Percentiles rank a stretch among this genome's conserved stretches.
Evolutionary conservation across 345 rosid genomes (phyloP).

Genomic region (sweet orange (Citrus sinensis)): DVS_A1.0 CM039161.1:21577501-21578000

Average conservation of each 20-base stretch:
- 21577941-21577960: conserved; percentile 58
- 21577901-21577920: conserved; percentile 72
- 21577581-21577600: conserved; percentile 43
- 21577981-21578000: conserved; percentile 74
- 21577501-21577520: conserved; percentile 62
- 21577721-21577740: too few relatives aligned
- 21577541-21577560: conserved; percentile 36
- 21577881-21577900: conserved; percentile 59
- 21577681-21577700: too few relatives aligned
- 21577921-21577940: conserved; percentile 41
- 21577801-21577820: conserved; percentile 69
- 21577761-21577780: background rate
- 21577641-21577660: too few relatives aligned
- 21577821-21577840: conserved; percentile 62
- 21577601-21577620: background rate
- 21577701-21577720: too few relatives aligned
- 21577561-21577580: conserved; percentile 51
- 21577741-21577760: too few relatives aligned
- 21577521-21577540: conserved; percentile 66
- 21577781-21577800: conserved; percentile 61
- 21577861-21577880: conserved; percentile 50
- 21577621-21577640: background rate
- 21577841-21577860: conserved; percentile 37
- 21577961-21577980: conserved; percentile 69
- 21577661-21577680: too few relatives aligned